phyloP scores from a whole-genome alignment of 169 alveolate genomes.

The Eimeria sp. region DNA sequence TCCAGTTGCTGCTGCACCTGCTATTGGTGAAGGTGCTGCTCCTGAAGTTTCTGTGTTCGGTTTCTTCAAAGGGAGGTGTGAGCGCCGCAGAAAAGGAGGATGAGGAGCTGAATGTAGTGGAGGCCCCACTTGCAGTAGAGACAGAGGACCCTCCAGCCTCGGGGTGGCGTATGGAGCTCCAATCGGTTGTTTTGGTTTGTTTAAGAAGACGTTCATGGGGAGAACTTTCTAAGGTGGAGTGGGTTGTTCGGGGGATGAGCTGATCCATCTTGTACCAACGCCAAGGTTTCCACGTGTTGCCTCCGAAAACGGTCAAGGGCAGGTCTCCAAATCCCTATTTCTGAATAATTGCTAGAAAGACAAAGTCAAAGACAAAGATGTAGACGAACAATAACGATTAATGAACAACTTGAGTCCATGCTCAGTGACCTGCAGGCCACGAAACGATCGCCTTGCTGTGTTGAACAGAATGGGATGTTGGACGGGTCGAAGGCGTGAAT shows the following conservation, averaged over 20 bases:
- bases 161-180: neutral
- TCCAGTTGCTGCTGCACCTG: neutral
- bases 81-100: neutral
- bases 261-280: neutral
- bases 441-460: neutral
- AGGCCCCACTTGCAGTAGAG: conserved; percentile 32
- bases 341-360: neutral
- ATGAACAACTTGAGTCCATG: neutral
- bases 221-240: neutral
- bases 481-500: neutral
- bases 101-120: neutral
- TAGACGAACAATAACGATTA: neutral
- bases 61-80: neutral
- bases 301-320: neutral
- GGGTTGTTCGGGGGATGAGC: neutral
- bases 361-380: neutral
- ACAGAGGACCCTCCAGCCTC: neutral
- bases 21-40: neutral
- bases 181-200: neutral
- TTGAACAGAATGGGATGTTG: neutral
- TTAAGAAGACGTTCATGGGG: neutral
- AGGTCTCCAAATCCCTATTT: too few species aligned
- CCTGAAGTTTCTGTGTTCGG: neutral
- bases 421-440: neutral
- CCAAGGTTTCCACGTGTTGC: neutral